These are phyloP conservation scores for Galium porrigens DNA, from an alignment of 305 asterid genomes.

Conservation along the genomic window DNA sequence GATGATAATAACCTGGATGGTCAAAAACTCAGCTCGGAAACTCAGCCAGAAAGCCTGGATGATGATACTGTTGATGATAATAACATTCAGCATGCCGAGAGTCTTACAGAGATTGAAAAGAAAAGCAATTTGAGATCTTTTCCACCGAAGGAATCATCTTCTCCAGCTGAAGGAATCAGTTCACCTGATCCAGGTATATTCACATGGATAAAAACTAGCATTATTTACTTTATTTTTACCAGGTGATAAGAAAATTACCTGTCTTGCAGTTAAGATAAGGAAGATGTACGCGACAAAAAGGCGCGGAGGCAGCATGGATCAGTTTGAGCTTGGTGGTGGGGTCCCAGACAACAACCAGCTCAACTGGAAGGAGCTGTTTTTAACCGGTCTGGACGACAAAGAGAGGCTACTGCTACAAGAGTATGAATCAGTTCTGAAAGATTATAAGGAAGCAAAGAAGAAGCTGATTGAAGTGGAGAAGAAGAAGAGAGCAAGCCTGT, in stretches of 20 bases:
- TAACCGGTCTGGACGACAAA: slow-evolving; percentile 30
- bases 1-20: not conserved
- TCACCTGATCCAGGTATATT: slow-evolving; percentile 25
- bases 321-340: slow-evolving; percentile 15
- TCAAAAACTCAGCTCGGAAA: not conserved
- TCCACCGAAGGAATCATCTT: not conserved
- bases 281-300: slow-evolving; percentile 14
- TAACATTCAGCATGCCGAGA: not conserved
- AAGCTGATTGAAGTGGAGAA: slow-evolving; percentile 37
- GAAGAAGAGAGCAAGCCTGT: slow-evolving; percentile 29
- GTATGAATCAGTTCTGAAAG: slow-evolving; percentile 28
- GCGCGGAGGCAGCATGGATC: slow-evolving; percentile 13
- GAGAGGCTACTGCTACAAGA: slow-evolving; percentile 32
- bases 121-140: slow-evolving; percentile 6
- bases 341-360: slow-evolving; percentile 24
- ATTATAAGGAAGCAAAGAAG: slow-evolving; percentile 32
- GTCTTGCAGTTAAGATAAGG: slow-evolving; percentile 21
- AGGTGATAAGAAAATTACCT: slow-evolving; percentile 2
- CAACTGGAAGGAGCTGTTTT: slow-evolving; percentile 32
- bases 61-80: not conserved
- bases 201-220: not conserved
- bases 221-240: not conserved
- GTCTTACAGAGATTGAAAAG: slow-evolving; percentile 2
- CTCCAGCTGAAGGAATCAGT: slow-evolving; percentile 8
- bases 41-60: not conserved